Conservation (phyloP, 306 rosid genomes). For the Canavalia gladiata region DNA sequence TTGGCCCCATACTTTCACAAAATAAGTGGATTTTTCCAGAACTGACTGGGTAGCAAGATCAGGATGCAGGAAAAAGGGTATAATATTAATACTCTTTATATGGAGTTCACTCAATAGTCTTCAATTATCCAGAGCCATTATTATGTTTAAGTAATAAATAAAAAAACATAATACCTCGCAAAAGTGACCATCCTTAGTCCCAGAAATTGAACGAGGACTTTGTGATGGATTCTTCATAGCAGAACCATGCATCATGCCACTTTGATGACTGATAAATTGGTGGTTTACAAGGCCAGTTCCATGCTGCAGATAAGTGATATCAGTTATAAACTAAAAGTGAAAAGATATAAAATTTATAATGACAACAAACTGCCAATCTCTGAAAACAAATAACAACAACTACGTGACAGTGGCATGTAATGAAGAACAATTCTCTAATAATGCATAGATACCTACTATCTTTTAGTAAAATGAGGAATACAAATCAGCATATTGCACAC, state of each 20-base stretch:
- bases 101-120: conserved; percentile 16
- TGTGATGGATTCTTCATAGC: conserved; percentile 70
- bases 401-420: conserved; percentile 23
- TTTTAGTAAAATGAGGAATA: conserved; percentile 14
- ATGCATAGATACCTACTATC: conserved; percentile 25
- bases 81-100: not conserved
- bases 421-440: conserved; percentile 6
- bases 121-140: conserved; percentile 17
- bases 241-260: conserved; percentile 58
- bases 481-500: conserved; percentile 23
- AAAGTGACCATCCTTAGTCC: conserved; percentile 63
- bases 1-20: not conserved
- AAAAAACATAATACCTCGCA: conserved; percentile 70
- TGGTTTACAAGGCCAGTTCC: conserved; percentile 60
- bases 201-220: conserved; percentile 63
- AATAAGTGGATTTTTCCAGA: conserved; percentile 2
- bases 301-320: conserved; percentile 59
- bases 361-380: conserved; percentile 29
- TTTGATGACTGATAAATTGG: conserved; percentile 57
- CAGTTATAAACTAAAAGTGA: conserved; percentile 41
- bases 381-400: conserved; percentile 26
- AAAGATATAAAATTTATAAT: conserved; percentile 14
- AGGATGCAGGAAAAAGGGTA: not conserved
- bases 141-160: not conserved
- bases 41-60: conserved; percentile 1